Evolutionary conservation across 495 filamentous ascomycete genomes (phyloP), one percentile per base, ranked within the genome.

Genomic region (Polyplosphaeria fusca): DNA sequence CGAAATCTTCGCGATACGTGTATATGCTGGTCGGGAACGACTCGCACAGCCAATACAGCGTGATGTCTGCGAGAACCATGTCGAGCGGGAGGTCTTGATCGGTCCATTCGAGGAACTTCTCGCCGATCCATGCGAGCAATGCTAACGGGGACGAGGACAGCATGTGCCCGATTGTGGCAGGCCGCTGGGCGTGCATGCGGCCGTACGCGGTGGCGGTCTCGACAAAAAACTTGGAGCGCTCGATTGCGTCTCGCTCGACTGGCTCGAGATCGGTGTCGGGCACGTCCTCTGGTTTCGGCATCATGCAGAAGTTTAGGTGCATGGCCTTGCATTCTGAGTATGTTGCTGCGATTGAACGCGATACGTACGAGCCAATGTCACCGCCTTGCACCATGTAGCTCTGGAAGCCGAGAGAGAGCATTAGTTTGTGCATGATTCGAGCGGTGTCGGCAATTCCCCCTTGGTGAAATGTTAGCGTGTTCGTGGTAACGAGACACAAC

Each of bases 111-210:
- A 85, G 60, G 61, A 81, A 81, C 63, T 89, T 88, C 67, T 88
- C 86, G 19, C 80, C 84, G 44, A 86, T 70, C 84, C 86, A 89
- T n/a, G 82, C 77, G 1, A 89, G 71, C 23, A 88, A 71, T 0
- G 82, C 81, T 1, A 89, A 51, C 0, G 86, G 85, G 35, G 67
- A 85, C 0, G 74, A 70, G 3, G 74, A 65, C 0, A 88, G 64
- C 2, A 77, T 79, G 20, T 82, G 73, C 0, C 81, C 81, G 20
- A 87, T 80, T 1, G 85, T 87, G n/a, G 71, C 69, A 0, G 85
- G 78, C 19, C 80, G 68, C 3, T 82, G 84, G 9, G 71, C 83
- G 50, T 87, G 86, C 68, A 79, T 74, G 3, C 68, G 44, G 0
- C 75, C 76, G 66, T 88, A 87, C 0, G 76, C 82, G 1, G n/a